phyloP scores from a whole-genome alignment of 345 rosid species.

The Eutrema japonicum region DNA sequence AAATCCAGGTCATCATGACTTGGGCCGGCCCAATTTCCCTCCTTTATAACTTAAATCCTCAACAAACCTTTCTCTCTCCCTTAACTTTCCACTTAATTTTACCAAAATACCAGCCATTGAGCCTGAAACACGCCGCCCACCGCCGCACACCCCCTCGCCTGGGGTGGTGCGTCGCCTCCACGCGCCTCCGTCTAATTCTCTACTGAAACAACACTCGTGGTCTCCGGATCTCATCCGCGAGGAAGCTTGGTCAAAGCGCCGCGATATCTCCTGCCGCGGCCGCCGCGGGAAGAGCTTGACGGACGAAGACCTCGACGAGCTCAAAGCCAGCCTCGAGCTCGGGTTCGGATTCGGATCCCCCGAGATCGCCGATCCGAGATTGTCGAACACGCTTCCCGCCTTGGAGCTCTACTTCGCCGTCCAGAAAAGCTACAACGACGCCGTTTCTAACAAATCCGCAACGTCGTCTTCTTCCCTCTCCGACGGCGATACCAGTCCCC shows the following conservation, averaged over 20 bases:
- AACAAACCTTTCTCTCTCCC: conserved; percentile 6
- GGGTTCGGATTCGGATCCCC: conserved; percentile 90
- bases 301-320: conserved; percentile 91
- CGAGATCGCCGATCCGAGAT: conserved; percentile 58
- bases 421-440: conserved; percentile 53
- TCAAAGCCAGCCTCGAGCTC: conserved; percentile 82
- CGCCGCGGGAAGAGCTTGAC: conserved; percentile 79
- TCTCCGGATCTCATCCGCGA: conserved; percentile 85
- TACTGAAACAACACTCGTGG: conserved; percentile 81
- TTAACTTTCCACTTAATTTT: neutral
- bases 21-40: conserved; percentile 42
- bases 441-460: conserved; percentile 49
- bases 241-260: conserved; percentile 85
- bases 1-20: conserved; percentile 16
- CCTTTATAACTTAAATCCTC: conserved; percentile 32
- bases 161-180: conserved; percentile 48
- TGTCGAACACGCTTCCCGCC: conserved; percentile 87
- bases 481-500: conserved; percentile 70
- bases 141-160: conserved; percentile 46
- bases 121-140: conserved; percentile 51
- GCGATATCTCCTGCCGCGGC: conserved; percentile 50
- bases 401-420: conserved; percentile 81
- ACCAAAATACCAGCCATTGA: conserved; percentile 50
- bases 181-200: conserved; percentile 45
- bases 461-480: conserved; percentile 54